These are phyloP conservation scores for Colletotrichum musae DNA, from an alignment of 2,329 filamentous ascomycete species.

Conservation along the genomic window DNA sequence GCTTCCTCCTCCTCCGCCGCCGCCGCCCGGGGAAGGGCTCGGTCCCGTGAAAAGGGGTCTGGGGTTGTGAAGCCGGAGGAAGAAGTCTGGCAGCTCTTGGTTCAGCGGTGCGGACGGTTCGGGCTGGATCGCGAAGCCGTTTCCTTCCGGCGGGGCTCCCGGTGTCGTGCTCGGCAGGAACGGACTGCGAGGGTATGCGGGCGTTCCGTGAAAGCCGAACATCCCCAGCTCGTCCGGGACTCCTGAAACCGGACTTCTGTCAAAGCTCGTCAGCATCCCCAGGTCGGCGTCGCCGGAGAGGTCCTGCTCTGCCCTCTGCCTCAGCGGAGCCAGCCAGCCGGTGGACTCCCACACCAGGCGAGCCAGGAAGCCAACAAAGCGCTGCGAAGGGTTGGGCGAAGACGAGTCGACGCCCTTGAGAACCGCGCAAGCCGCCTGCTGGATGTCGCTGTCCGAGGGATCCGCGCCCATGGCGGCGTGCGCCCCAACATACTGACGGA, in stretches of 20 bases:
- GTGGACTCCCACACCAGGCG: constrained; percentile 27
- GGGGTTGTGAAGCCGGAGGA: no score
- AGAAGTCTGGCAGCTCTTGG: no score
- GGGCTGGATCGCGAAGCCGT: no score
- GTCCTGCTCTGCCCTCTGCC: constrained; percentile 1
- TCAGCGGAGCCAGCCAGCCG: constrained; percentile 27
- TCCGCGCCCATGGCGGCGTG: constrained; percentile 25
- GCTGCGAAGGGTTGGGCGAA: constrained; percentile 29
- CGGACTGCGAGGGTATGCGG: neutral
- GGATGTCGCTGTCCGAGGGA: constrained; percentile 40
- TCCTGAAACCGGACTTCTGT: no score
- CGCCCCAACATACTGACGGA: constrained; percentile 24
- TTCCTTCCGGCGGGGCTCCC: no score
- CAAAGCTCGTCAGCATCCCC: neutral
- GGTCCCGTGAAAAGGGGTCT: constrained; percentile 27
- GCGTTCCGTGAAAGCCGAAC: neutral
- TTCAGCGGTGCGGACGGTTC: no score
- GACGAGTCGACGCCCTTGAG: constrained; percentile 33
- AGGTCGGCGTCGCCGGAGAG: neutral
- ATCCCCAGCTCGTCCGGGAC: neutral
- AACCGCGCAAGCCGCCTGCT: constrained; percentile 41
- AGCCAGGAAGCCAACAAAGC: constrained; percentile 31
- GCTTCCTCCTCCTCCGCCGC: neutral
- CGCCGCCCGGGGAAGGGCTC: neutral
- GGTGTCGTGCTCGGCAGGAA: no score